Evolutionary conservation across 805 yeast genomes (phyloP), one percentile per base, ranked within the genome.

Genomic region (Candida wancherniae): DNA sequence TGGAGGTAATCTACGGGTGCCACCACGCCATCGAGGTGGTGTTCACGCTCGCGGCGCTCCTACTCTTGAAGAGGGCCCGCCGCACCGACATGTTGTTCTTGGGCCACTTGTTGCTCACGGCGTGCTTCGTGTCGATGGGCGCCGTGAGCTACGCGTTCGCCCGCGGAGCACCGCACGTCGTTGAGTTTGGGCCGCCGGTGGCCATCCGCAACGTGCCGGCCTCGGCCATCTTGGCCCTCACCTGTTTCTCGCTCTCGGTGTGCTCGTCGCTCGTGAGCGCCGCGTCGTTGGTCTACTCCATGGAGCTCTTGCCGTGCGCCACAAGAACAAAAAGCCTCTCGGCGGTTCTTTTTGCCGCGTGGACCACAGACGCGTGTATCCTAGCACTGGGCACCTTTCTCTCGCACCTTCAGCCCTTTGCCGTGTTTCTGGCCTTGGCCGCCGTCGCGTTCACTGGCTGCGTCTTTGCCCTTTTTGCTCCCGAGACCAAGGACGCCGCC

Each of bases 221-320:
- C 0, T 58, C 73, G 0, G 36, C 58, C 2, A 51, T 67, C 1
- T 42, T 75, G 24, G 71, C 73, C 0, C 45, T 73, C 4, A 63
- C 70, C 24, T 61, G 66, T 22, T 49, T 69, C 27, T 53, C 69
- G 27, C 67, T 69, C 15, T 67, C 75, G 3, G 54, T 73, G 0
- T 68, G 65, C 45, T 59, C 77, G 1, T 48, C 73, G 1, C 59
- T 74, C 1, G 50, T 75, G 9, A 53, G 69, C 1, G 61, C 75
- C 24, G 64, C 64, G 3, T 63, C 75, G 19, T 66, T 71, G 72
- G 47, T 74, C 13, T 73, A 71, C 43, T 61, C 72, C 4, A 62
- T 67, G 29, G 80, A 75, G 41, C 50, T 72, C 4, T 62, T 75
- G 24, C 73, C 74, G 0, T 50, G 51, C 1, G 51, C 53, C 16